Evolutionary conservation across 371 early-diverging fungal genomes (phyloP).

Genomic region (Circinella minor): DNA sequence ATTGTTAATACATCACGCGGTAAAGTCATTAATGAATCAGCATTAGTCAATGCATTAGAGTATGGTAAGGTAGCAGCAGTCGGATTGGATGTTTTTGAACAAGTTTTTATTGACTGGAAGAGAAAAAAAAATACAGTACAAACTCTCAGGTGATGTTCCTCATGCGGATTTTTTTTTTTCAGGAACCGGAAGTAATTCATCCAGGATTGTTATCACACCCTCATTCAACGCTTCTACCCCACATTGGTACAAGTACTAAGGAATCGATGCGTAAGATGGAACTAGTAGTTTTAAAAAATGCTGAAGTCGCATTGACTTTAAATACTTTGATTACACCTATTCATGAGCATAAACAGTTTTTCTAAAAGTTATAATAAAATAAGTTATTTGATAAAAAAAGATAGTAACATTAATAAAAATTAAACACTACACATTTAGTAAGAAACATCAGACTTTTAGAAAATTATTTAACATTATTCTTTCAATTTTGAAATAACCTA

Average conservation of each 20-base stretch:
- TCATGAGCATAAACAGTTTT: conserved; percentile 46
- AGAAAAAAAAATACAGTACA: neutral
- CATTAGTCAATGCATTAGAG: conserved; percentile 59
- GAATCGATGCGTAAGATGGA: conserved; percentile 53
- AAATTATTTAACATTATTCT: no score
- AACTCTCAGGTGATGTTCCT: no score
- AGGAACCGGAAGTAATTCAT: conserved; percentile 44
- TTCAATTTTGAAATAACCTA: no score
- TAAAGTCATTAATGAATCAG: conserved; percentile 59
- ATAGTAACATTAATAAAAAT: no score
- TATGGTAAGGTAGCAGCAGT: conserved; percentile 58
- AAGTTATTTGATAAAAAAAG: no score
- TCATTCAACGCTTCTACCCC: conserved; percentile 45
- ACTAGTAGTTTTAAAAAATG: conserved; percentile 38
- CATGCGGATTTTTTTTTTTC: neutral
- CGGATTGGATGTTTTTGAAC: conserved; percentile 68
- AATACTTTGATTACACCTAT: conserved; percentile 43
- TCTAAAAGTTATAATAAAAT: no score
- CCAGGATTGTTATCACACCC: conserved; percentile 48
- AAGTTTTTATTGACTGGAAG: conserved; percentile 8
- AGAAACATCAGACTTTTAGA: no score
- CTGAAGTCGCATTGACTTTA: conserved; percentile 34
- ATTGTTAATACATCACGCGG: conserved; percentile 69
- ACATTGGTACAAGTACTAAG: conserved; percentile 50
- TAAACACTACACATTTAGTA: no score